A percentile compares a stretch with the other conserved stretches of the same genome.
These are phyloP conservation scores for Pythium oligandrum DNA, from an alignment of 352 stramenopile species.

Conservation along the genomic window DNA sequence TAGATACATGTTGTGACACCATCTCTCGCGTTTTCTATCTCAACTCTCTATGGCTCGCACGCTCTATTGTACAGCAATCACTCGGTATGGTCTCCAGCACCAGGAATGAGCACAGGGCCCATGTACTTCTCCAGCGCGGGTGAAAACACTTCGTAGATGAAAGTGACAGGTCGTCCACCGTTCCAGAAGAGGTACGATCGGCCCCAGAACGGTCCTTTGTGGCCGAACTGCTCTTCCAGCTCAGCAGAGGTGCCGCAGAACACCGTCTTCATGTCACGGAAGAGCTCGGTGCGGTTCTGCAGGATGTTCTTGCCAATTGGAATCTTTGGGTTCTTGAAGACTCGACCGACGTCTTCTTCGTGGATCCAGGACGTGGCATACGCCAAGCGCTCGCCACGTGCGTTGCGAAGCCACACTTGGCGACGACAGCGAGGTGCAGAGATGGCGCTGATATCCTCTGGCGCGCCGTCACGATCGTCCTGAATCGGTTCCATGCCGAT, in stretches of 20 bases:
- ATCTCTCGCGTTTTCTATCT: too few relatives aligned
- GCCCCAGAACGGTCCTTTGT: constrained; percentile 73
- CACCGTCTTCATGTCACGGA: constrained; percentile 81
- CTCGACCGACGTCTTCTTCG: constrained; percentile 51
- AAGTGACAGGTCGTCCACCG: constrained; percentile 63
- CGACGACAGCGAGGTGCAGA: constrained; percentile 50
- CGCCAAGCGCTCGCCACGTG: constrained; percentile 58
- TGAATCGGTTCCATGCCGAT: constrained; percentile 57
- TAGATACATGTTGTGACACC: too few relatives aligned
- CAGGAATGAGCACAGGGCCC: constrained; percentile 46
- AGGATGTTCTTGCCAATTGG: constrained; percentile 83
- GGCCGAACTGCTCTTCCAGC: constrained; percentile 60
- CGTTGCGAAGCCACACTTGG: constrained; percentile 79
- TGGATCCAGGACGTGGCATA: constrained; percentile 82
- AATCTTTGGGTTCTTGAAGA: constrained; percentile 78
- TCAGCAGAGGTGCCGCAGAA: constrained; percentile 54
- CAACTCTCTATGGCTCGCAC: too few relatives aligned
- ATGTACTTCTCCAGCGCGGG: constrained; percentile 74
- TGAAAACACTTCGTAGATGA: constrained; percentile 89
- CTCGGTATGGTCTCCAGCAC: too few relatives aligned
- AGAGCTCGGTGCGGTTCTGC: constrained; percentile 80
- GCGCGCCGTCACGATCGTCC: constrained; percentile 30
- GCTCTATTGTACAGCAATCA: too few relatives aligned
- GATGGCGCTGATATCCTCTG: constrained; percentile 42
- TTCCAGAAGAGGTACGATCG: constrained; percentile 87